Evolutionary conservation across 2,329 filamentous ascomycete species (phyloP).

Genomic region (Fusarium austroafricanum): DNA sequence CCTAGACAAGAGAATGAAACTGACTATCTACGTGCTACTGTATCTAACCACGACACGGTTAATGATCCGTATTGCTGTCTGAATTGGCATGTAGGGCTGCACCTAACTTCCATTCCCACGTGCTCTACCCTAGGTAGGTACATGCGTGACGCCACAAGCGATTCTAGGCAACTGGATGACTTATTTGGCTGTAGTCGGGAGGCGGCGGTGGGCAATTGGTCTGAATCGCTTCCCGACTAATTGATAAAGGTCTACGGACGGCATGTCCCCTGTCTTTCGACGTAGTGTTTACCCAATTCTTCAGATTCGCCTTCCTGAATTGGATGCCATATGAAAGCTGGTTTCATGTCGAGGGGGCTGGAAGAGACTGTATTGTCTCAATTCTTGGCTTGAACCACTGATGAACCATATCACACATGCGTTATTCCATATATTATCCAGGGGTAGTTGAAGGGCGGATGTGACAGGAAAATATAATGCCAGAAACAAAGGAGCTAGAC

Average conservation of each 20-base stretch:
- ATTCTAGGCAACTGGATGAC: neutral
- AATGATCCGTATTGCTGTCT: constrained; percentile 21
- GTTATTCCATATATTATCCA: neutral
- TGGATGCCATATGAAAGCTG: constrained; percentile 3
- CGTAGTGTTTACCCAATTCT: neutral
- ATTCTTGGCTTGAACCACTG: constrained; percentile 19
- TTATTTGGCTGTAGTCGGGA: neutral
- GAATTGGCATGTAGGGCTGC: constrained; percentile 22
- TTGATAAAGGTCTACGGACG: neutral
- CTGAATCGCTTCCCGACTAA: neutral
- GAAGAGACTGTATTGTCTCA: constrained; percentile 6
- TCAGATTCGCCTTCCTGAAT: neutral
- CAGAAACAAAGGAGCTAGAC: neutral
- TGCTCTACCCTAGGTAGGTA: constrained; percentile 15
- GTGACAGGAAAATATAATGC: neutral
- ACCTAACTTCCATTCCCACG: constrained; percentile 9
- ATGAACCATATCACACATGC: constrained; percentile 13
- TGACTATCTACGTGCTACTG: constrained; percentile 9
- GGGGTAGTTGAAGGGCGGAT: constrained; percentile 6
- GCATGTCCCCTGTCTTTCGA: constrained; percentile 10
- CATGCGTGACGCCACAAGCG: constrained; percentile 1
- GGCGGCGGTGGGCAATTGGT: neutral
- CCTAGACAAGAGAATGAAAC: constrained; percentile 18
- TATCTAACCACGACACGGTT: constrained; percentile 23
- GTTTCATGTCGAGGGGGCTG: constrained; percentile 12